Conservation (phyloP, 2,329 filamentous ascomycete species). For the Tolypocladium guangdongense region DNA sequence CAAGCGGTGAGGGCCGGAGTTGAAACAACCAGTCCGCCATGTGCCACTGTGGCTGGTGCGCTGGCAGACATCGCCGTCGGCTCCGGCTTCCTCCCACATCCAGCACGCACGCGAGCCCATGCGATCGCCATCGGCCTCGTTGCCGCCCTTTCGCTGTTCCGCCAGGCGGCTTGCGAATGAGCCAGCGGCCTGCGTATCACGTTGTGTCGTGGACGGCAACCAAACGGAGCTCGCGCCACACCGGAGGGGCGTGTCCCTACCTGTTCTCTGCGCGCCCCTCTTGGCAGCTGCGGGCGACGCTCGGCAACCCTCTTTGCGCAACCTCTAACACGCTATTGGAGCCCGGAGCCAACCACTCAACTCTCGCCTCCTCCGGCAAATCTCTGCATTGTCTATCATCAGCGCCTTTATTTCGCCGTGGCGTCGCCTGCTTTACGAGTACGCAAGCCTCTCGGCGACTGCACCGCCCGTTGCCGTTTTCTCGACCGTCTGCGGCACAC, state of each 20-base stretch:
- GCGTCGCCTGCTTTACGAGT: neutral
- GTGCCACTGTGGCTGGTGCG: conserved; percentile 6
- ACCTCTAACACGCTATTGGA: conserved; percentile 1
- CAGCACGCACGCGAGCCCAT: neutral
- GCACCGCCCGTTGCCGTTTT: neutral
- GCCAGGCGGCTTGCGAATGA: neutral
- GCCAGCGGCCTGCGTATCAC: neutral
- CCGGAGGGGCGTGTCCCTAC: neutral
- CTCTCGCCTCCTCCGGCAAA: neutral
- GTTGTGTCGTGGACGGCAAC: neutral
- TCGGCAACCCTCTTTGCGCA: no score
- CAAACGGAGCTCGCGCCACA: neutral
- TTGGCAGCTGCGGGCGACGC: no score
- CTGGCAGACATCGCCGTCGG: neutral
- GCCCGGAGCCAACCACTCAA: neutral
- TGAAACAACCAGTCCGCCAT: neutral
- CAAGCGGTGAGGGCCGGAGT: neutral
- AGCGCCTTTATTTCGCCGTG: neutral
- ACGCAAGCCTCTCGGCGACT: neutral
- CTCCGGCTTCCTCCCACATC: no score
- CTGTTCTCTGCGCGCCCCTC: no score
- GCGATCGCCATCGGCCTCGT: no score
- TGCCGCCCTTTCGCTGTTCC: no score
- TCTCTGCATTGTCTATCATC: neutral
- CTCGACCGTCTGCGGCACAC: neutral